Percentiles rank a stretch among this genome's conserved stretches.
phyloP scores from a whole-genome alignment of 305 asterid species.

The Vinca major region DNA sequence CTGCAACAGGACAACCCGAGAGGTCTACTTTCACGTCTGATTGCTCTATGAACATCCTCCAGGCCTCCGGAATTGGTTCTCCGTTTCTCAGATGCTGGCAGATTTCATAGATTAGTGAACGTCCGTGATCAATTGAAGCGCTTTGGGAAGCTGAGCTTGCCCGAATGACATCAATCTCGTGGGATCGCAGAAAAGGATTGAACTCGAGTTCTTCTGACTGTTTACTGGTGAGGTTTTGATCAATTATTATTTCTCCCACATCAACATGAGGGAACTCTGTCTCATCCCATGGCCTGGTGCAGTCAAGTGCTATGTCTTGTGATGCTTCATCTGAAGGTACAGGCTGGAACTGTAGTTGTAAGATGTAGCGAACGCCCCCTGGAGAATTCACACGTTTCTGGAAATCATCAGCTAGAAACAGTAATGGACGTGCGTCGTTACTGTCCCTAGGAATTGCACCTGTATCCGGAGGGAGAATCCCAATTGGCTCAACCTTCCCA shows the following conservation, averaged over 20 bases:
- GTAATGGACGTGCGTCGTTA: constrained; percentile 56
- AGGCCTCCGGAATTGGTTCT: constrained; percentile 66
- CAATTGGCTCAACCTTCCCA: constrained; percentile 61
- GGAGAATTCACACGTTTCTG: constrained; percentile 48
- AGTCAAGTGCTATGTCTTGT: constrained; percentile 54
- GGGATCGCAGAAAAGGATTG: constrained; percentile 60
- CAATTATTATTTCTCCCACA: constrained; percentile 50
- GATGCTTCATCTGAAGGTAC: constrained; percentile 47
- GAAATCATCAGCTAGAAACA: constrained; percentile 73
- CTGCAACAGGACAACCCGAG: constrained; percentile 68
- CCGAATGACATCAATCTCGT: constrained; percentile 62
- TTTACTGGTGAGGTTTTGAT: constrained; percentile 43
- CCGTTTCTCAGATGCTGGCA: constrained; percentile 74
- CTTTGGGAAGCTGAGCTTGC: constrained; percentile 76
- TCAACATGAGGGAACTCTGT: constrained; percentile 51
- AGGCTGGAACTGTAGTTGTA: constrained; percentile 59
- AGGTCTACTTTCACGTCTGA: constrained; percentile 82
- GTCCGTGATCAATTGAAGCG: constrained; percentile 89
- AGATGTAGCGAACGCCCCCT: constrained; percentile 47
- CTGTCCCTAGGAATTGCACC: constrained; percentile 69
- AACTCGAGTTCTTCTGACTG: constrained; percentile 64
- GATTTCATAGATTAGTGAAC: constrained; percentile 65
- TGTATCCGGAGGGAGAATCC: constrained; percentile 86
- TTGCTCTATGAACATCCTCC: constrained; percentile 73
- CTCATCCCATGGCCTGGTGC: constrained; percentile 79